Conservation (phyloP, 2,329 filamentous ascomycete species). For the Trichoderma sp. region DNA sequence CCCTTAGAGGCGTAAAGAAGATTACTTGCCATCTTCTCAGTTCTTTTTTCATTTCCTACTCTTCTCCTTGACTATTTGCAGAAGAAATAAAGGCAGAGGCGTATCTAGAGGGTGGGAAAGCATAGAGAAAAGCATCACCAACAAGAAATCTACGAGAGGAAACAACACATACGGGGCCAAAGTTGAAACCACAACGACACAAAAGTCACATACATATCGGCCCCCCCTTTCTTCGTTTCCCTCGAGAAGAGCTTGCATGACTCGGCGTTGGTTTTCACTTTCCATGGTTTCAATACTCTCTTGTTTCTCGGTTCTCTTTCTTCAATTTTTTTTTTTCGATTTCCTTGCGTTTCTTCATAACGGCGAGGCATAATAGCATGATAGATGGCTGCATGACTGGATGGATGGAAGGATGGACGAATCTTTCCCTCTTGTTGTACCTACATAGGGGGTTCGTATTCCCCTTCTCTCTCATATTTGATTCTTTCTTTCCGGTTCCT, state of each 20-base stretch:
- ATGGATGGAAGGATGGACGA: too few relatives aligned
- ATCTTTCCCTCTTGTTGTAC: too few relatives aligned
- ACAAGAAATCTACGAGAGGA: neutral
- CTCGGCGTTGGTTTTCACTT: conserved; percentile 5
- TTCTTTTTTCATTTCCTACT: neutral
- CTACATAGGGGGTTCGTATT: too few relatives aligned
- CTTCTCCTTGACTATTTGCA: neutral
- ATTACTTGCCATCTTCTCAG: neutral
- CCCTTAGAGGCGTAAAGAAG: conserved; percentile 16
- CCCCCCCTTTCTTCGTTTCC: neutral
- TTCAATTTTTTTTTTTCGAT: neutral
- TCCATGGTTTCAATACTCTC: neutral
- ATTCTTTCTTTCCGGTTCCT: too few relatives aligned
- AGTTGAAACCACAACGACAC: too few relatives aligned
- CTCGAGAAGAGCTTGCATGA: conserved; percentile 7
- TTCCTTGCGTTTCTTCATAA: too few relatives aligned
- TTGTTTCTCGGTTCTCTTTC: neutral
- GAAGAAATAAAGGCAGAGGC: neutral
- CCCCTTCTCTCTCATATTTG: too few relatives aligned
- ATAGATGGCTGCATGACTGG: too few relatives aligned
- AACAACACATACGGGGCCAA: neutral
- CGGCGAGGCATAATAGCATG: too few relatives aligned
- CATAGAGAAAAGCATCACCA: neutral
- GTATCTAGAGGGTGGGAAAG: conserved; percentile 1
- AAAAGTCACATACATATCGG: neutral